These are phyloP conservation scores for Babesia divergens DNA, from an alignment of 169 alveolate genomes.

Conservation along the genomic window DNA sequence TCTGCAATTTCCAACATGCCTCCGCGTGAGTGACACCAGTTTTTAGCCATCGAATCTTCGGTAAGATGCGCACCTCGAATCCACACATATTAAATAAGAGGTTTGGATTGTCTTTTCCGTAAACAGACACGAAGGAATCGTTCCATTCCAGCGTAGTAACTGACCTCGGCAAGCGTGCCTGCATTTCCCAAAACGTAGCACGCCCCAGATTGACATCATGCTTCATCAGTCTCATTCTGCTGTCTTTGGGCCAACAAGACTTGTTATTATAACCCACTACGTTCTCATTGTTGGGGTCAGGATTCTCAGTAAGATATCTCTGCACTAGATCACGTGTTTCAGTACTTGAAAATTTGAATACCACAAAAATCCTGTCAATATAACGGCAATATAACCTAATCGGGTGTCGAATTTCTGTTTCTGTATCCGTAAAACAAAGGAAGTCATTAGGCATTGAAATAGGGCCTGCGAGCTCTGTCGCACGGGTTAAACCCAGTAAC, in stretches of 20 bases:
- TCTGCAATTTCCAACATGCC: conserved; percentile 98
- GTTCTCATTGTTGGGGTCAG: conserved; percentile 99
- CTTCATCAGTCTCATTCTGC: conserved; percentile 98
- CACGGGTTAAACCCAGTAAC: conserved; percentile 96
- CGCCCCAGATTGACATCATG: conserved; percentile 98
- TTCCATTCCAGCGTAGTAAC: conserved; percentile 96
- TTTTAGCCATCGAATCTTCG: conserved; percentile 76
- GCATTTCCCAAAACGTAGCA: conserved; percentile 99
- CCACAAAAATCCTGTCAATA: conserved; percentile 92
- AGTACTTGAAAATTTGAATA: conserved; percentile 91
- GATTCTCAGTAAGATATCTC: conserved; percentile 98
- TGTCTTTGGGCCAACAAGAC: conserved; percentile 99
- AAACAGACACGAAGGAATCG: conserved; percentile 97
- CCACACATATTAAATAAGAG: conserved; percentile 97
- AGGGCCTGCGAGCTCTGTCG: conserved; percentile 99
- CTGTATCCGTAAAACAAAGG: conserved; percentile 89
- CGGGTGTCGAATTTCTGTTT: conserved; percentile 96
- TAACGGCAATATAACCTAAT: conserved; percentile 95
- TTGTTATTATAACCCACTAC: conserved; percentile 98
- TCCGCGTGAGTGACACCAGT: conserved; percentile 72
- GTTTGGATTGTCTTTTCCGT: conserved; percentile 98
- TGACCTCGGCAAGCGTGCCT: conserved; percentile 98
- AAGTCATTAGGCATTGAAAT: conserved; percentile 87
- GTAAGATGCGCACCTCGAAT: conserved; percentile 95
- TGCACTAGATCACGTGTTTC: conserved; percentile 96